phyloP scores from a whole-genome alignment of 495 filamentous ascomycete genomes.

The Clohesyomyces aquaticus region DNA sequence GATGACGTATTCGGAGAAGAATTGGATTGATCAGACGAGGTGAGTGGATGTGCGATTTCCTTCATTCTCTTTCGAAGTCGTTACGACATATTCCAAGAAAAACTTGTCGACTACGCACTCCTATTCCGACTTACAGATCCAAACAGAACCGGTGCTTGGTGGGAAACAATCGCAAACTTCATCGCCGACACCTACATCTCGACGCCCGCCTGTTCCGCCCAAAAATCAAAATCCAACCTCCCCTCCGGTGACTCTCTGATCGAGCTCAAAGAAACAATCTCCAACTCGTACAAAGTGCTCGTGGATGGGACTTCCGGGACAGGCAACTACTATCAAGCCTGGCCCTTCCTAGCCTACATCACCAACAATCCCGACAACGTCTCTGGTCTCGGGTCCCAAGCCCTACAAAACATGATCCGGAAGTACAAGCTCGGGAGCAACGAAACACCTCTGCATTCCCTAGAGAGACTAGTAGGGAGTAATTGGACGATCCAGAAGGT shows the following conservation, averaged over 20 bases:
- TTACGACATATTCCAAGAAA: no score
- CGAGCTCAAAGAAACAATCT: slow-evolving; percentile 51
- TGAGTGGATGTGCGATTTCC: not conserved
- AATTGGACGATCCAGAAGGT: slow-evolving; percentile 48
- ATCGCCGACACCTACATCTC: slow-evolving; percentile 54
- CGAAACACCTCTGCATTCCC: slow-evolving; percentile 52
- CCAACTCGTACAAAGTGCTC: slow-evolving; percentile 51
- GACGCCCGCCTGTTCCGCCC: slow-evolving; percentile 44
- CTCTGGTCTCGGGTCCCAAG: slow-evolving; percentile 46
- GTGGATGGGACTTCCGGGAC: slow-evolving; percentile 49
- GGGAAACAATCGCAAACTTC: slow-evolving; percentile 54
- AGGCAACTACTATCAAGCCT: slow-evolving; percentile 43
- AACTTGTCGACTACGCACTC: no score
- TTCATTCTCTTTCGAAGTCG: no score
- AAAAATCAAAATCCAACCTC: slow-evolving; percentile 43
- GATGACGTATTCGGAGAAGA: slow-evolving; percentile 49
- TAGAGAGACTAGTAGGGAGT: slow-evolving; percentile 45
- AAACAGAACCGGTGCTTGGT: slow-evolving; percentile 51
- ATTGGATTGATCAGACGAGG: slow-evolving; percentile 52
- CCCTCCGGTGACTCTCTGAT: slow-evolving; percentile 48
- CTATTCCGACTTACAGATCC: no score
- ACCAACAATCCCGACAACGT: slow-evolving; percentile 52
- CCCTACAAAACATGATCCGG: slow-evolving; percentile 49
- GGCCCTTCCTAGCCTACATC: slow-evolving; percentile 51
- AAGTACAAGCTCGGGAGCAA: slow-evolving; percentile 52